Base-by-base conservation (phyloP, 2,329 filamentous ascomycete genomes). In the Beauveria sp. region DNA sequence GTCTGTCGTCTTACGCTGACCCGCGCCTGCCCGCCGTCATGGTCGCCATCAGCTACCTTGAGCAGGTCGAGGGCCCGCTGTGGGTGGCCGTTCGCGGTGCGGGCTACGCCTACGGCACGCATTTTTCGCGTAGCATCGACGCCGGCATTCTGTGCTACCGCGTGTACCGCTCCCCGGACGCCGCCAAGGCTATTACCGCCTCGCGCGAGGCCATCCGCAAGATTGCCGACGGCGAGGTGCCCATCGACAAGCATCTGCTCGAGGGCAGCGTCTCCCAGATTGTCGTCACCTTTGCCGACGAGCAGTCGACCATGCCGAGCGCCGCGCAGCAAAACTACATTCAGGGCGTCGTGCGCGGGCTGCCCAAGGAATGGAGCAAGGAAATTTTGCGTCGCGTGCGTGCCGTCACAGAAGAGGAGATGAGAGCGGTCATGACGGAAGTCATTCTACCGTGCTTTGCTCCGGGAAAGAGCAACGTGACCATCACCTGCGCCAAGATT, bases 1-100 rank as follows among this genome's bases (percentile, higher is more conserved):
- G 93, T 6, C 84, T 93, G 18, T 82, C 84, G 26, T 90, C 88
- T 0, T 92, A 89, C 70, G 80, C 83, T 4, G 88, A 97, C 68
- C 87, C 92, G 0, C 82, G 85, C 18, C 80, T 97, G 1, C 92
- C 94, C 0, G 87, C 92, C 2, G 81, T 96, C 56, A 84, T 96
- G 72, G 92, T 99, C 8, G 92, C 93, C 1, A 85, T 92, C 55
- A 87, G 92, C 22, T 97, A 97, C 71, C 87, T 99, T 63, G 92
- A 97, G 70, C 87, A 92, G 1, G 89, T 96, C 20, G 94, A 99
- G 74, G 94, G 94, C 0, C 94, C 94, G 0, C 84, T 99, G 37
- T 97, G 94, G 93, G 89, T 89, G 64, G 91, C 91, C 0, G 90
- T 97, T 54, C 91, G 94, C 52, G 94, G 94, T 61, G 94, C 91